Conservation (phyloP, 306 rosid species). For the Dalbergia cultrata region DNA sequence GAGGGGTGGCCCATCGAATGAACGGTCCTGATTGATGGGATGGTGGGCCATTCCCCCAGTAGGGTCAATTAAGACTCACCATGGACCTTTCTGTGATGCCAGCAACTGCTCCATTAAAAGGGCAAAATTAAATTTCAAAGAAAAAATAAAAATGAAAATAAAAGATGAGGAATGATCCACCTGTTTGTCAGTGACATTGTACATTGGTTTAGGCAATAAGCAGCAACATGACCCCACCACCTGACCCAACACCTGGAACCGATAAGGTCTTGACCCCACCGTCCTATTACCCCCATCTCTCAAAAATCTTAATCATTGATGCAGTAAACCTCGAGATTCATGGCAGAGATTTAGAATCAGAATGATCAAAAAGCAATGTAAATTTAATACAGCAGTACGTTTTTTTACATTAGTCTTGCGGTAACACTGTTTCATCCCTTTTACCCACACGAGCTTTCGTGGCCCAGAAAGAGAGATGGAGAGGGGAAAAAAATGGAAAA, state of each 20-base stretch:
- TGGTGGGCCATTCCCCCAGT: slow-evolving; percentile 57
- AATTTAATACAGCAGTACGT: slow-evolving; percentile 29
- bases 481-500: not conserved
- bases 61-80: slow-evolving; percentile 63
- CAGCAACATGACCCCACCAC: slow-evolving; percentile 76
- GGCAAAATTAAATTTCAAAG: not conserved
- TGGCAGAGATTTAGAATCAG: slow-evolving; percentile 51
- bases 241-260: slow-evolving; percentile 95
- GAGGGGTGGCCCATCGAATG: slow-evolving; percentile 49
- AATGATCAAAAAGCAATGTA: slow-evolving; percentile 51
- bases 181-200: slow-evolving; percentile 98
- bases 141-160: slow-evolving; percentile 9
- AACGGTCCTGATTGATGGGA: slow-evolving; percentile 60
- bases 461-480: slow-evolving; percentile 46
- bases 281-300: slow-evolving; percentile 54
- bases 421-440: slow-evolving; percentile 63
- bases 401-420: not conserved
- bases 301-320: slow-evolving; percentile 73
- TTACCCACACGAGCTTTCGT: slow-evolving; percentile 53
- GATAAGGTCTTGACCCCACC: slow-evolving; percentile 82
- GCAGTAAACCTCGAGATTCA: slow-evolving; percentile 70
- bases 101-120: slow-evolving; percentile 65
- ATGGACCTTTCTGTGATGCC: slow-evolving; percentile 64
- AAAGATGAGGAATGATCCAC: slow-evolving; percentile 90
- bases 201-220: slow-evolving; percentile 81